Conservation (phyloP, 1,284 basidiomycete genomes). For the Psilocybe mexicana region DNA sequence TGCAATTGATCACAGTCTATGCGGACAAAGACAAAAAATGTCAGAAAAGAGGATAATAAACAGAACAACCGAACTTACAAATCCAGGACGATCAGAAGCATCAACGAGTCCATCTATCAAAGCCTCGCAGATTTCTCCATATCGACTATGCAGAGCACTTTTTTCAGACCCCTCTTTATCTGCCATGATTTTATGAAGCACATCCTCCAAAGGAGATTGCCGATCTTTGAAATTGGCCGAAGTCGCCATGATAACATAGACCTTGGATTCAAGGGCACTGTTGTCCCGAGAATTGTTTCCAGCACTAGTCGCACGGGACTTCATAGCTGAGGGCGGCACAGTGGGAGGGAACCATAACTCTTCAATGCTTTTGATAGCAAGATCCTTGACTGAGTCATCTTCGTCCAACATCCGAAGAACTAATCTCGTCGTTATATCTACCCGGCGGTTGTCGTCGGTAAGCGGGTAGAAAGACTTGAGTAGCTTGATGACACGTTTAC, state of each 20-base stretch:
- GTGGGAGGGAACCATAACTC: conserved; percentile 81
- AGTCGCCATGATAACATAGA: conserved; percentile 83
- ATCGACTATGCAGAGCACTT: conserved; percentile 56
- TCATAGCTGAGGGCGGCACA: conserved; percentile 33
- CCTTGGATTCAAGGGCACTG: conserved; percentile 55
- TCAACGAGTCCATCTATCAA: conserved; percentile 89
- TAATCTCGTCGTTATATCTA: conserved; percentile 85
- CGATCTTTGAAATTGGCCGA: conserved; percentile 80
- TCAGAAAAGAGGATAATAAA: conserved; percentile 10
- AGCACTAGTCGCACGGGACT: conserved; percentile 32
- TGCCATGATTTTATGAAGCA: conserved; percentile 78
- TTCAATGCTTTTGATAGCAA: conserved; percentile 85
- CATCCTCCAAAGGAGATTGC: conserved; percentile 81
- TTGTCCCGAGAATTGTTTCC: conserved; percentile 45
- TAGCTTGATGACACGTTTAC: conserved; percentile 94
- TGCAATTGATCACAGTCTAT: conserved; percentile 78
- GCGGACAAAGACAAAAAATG: conserved; percentile 12
- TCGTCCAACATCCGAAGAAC: conserved; percentile 87
- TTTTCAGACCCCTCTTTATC: conserved; percentile 59
- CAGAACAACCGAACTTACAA: conserved; percentile 50
- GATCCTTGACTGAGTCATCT: conserved; percentile 90
- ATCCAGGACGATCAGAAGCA: conserved; percentile 74
- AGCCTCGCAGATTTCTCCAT: conserved; percentile 77
- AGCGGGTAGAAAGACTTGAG: conserved; percentile 81
- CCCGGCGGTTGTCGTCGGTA: conserved; percentile 59